Base-by-base conservation (phyloP, 2,329 filamentous ascomycete genomes). In the Pseudopithomyces maydicus region DNA sequence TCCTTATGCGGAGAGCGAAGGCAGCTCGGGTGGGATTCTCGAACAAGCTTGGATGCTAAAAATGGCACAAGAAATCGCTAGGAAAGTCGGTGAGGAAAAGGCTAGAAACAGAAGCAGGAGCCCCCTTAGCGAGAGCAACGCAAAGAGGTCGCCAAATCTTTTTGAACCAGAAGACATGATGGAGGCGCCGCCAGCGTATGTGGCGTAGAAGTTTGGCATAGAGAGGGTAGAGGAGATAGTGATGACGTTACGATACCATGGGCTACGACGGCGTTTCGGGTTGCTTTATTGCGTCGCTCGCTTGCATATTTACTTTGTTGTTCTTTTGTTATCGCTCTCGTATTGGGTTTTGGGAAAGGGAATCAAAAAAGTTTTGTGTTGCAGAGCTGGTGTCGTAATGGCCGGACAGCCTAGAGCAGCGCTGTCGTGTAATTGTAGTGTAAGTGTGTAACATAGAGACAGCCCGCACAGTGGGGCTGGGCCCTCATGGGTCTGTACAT, bases 61-160 rank as follows among this genome's bases (percentile, higher is more conserved):
- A 80, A 95, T 99, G 86, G 93, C 94, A 5, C 89, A 88, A 62
- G 95, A 98, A 76, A 94, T 98, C 67, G 92, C 92, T 35, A 83
- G 88, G 49, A 89, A 91, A 54, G 92, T 96, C 63, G 91, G 94
- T 64, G 91, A 97, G 65, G 91, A 97, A 78, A 95, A 97, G 77
- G 77, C 74, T 6, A 68, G 70, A 29, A 56, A 51, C 8, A 17
- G 49, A 8, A 35, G 29, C 7, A 23, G 52, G 2, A 48, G 32
- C 23, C 54, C 58, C n/a, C 57, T 54, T 8, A 29, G 26, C 3
- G 53, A 58, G 26, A 15, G 23, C 8, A 55, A 61, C n/a, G 47
- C 41, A 20, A 56, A 59, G 56, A 46, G 55, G 10, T 14, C 53
- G 2, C 58, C 59, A 5, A 59, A 66, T 19, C 62, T 72, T 43